These are phyloP conservation scores for Raddia distichophylla DNA, from an alignment of 176 grass and related monocot genomes.

Conservation along the genomic window DNA sequence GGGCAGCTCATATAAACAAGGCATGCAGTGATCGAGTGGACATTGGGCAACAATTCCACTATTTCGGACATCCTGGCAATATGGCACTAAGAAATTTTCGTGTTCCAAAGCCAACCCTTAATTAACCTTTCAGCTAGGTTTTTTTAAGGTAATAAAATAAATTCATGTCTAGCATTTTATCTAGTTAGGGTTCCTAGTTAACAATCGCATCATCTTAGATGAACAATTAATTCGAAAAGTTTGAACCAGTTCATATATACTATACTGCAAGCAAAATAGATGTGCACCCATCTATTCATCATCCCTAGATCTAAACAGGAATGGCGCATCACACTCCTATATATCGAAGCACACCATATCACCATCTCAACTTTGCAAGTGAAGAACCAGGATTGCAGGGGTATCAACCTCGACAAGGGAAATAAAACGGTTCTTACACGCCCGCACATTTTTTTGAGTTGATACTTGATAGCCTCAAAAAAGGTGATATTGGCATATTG, in stretches of 20 bases:
- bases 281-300: neutral
- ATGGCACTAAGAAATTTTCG: neutral
- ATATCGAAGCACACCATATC: neutral
- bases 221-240: neutral
- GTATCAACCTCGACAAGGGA: neutral
- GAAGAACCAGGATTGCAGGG: neutral
- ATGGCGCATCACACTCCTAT: neutral
- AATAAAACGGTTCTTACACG: neutral
- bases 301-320: neutral
- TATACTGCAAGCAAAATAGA: neutral
- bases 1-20: neutral
- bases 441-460: neutral
- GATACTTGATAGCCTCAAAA: neutral
- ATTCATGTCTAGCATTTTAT: too few relatives aligned
- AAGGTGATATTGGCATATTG: neutral
- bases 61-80: neutral
- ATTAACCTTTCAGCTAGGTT: too few relatives aligned
- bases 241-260: conserved; percentile 9
- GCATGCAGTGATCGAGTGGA: neutral
- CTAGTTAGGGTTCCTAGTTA: neutral
- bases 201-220: neutral
- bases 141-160: too few relatives aligned
- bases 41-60: neutral
- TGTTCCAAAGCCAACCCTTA: too few relatives aligned
- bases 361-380: neutral